phyloP scores from a whole-genome alignment of 2,329 filamentous ascomycete species.

The Hypomyces perniciosus region DNA sequence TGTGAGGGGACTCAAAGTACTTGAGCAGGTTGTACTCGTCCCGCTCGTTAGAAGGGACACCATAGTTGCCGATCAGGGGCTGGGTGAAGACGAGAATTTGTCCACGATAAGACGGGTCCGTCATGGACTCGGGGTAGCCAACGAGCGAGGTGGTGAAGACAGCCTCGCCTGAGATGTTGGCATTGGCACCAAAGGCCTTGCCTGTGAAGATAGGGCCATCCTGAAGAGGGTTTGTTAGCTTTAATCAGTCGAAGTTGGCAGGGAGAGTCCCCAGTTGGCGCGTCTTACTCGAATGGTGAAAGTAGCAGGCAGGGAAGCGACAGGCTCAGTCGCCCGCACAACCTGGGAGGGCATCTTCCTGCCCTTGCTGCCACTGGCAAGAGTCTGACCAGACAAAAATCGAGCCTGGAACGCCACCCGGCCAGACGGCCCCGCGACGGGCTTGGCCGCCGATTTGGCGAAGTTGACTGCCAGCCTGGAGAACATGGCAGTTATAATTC shows the following conservation, averaged over 20 bases:
- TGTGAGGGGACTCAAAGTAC: slow-evolving; percentile 97
- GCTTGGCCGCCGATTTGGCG: slow-evolving; percentile 46
- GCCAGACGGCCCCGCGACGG: slow-evolving; percentile 34
- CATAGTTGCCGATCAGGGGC: slow-evolving; percentile 97
- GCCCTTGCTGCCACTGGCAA: slow-evolving; percentile 63
- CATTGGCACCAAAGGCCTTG: slow-evolving; percentile 92
- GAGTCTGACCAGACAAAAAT: slow-evolving; percentile 30
- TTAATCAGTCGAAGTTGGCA: neutral
- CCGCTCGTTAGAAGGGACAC: slow-evolving; percentile 78
- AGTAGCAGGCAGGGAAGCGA: slow-evolving; percentile 60
- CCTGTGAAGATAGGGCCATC: slow-evolving; percentile 95
- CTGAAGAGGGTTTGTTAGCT: slow-evolving; percentile 33
- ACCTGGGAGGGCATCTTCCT: slow-evolving; percentile 58
- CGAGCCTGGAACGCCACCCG: slow-evolving; percentile 35
- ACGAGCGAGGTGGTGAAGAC: slow-evolving; percentile 98
- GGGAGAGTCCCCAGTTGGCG: neutral
- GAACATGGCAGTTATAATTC: slow-evolving; percentile 45
- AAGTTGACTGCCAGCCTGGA: slow-evolving; percentile 48
- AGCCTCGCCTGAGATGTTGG: slow-evolving; percentile 95
- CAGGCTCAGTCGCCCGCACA: slow-evolving; percentile 56
- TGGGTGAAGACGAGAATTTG: slow-evolving; percentile 99
- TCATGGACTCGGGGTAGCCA: slow-evolving; percentile 94
- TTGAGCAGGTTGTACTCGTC: slow-evolving; percentile 88
- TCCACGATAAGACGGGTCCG: slow-evolving; percentile 80
- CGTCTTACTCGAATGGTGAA: slow-evolving; percentile 80